Base-by-base conservation (phyloP, 2,329 filamentous ascomycete genomes). In the Colletotrichum filicis region DNA sequence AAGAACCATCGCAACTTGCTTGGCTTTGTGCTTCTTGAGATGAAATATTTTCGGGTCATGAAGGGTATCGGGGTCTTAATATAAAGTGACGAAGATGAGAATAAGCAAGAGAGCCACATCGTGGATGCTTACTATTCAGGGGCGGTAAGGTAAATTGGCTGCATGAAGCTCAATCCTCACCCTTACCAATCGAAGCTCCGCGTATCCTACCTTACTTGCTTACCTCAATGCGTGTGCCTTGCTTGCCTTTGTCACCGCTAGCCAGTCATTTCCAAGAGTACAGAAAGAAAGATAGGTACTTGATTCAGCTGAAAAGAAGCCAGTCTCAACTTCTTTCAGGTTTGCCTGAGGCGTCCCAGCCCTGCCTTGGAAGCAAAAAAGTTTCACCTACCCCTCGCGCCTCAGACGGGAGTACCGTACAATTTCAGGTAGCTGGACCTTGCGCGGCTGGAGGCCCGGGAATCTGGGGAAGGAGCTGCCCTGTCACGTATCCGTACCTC, bases 401-500 rank as follows among this genome's bases (percentile, higher is more conserved):
- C 42, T 49, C 42, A 19, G 37, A 19, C 19, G 19, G 42, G 14
- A 42, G 37, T 42, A 19, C 5, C 14, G 16, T 42, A 42, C 37
- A 42, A 42, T 30, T 67, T 46, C 63, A 19, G 52, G 42, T n/a
- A 46, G 24, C 55, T 66, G 37, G 53, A 61, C 70, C 60, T 70
- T 59, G 59, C 30, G 35, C 61, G 8, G 55, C 46, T 56, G 14
- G 46, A 73, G 61, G 61, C 70, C 66, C 66, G 55, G 30, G 55
- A 66, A 65, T 70, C 70, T 73, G 70, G 70, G 70, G 66, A 73
- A 73, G 70, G 66, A 73, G 68, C 55, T 65, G 70, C 60, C 66
- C 60, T 73, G 66, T 22, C 57, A 24, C n/a, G 14, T 46, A 22
- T n/a, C 42, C 42, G 42, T 49, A 60, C 42, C 42, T 49, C 42